These are phyloP conservation scores for Fusarium sp. DNA, from an alignment of 2,329 filamentous ascomycete species.

Conservation along the genomic window DNA sequence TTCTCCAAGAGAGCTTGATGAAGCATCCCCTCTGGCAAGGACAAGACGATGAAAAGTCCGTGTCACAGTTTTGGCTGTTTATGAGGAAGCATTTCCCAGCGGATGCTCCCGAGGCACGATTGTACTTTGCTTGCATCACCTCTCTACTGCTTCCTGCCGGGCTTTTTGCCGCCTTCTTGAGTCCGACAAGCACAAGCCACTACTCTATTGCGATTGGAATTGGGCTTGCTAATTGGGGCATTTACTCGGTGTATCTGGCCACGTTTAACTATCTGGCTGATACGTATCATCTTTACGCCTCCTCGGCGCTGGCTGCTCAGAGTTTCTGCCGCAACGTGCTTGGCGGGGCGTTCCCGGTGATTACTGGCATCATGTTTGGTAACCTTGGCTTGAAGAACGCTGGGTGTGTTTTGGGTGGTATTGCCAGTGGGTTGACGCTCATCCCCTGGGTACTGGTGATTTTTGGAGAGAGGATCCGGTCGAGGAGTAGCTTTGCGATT, in stretches of 20 bases:
- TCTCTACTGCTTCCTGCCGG: conserved; percentile 81
- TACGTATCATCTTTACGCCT: conserved; percentile 86
- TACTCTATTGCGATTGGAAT: conserved; percentile 67
- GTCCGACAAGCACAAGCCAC: conserved; percentile 39
- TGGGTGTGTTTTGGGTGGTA: conserved; percentile 80
- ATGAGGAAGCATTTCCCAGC: conserved; percentile 60
- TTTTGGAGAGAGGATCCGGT: conserved; percentile 81
- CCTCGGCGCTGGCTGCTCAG: conserved; percentile 87
- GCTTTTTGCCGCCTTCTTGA: conserved; percentile 66
- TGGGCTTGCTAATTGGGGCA: conserved; percentile 82
- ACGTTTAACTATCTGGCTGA: conserved; percentile 96
- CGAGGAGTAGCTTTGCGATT: conserved; percentile 80
- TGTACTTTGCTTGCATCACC: conserved; percentile 87
- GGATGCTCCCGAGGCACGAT: conserved; percentile 77
- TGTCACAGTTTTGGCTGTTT: conserved; percentile 58
- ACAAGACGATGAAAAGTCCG: conserved; percentile 32
- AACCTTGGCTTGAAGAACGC: conserved; percentile 78
- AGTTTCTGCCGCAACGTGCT: conserved; percentile 88
- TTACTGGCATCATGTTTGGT: conserved; percentile 79
- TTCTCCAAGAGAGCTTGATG: conserved; percentile 78
- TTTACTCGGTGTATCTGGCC: conserved; percentile 87
- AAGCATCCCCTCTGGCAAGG: conserved; percentile 54
- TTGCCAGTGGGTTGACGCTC: conserved; percentile 75
- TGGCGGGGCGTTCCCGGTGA: conserved; percentile 83
- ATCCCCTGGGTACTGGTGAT: conserved; percentile 91